Evolutionary conservation across 371 early-diverging fungal species (phyloP).

Genomic region (Neoconidiobolus thromboides): DNA sequence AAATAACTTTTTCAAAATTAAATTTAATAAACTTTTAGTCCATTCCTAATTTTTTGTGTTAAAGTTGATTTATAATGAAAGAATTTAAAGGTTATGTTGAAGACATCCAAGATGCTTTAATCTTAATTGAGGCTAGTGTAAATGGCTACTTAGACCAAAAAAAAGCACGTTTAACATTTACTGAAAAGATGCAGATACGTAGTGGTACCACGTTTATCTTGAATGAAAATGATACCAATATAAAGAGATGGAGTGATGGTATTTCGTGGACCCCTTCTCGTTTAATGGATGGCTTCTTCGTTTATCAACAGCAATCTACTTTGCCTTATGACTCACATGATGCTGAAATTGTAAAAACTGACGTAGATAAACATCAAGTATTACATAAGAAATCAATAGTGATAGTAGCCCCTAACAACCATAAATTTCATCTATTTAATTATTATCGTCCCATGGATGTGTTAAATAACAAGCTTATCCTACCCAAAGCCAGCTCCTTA

Average conservation of each 20-base stretch:
- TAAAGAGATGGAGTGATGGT: conserved; percentile 69
- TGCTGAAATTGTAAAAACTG: no score
- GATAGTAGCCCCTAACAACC: neutral
- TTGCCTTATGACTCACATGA: neutral
- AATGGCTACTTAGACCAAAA: neutral
- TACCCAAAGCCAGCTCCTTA: no score
- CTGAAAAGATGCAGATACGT: neutral
- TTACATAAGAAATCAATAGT: neutral
- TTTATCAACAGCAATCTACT: conserved; percentile 22
- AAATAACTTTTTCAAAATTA: no score
- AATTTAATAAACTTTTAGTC: no score
- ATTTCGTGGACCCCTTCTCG: conserved; percentile 72
- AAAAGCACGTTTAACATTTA: neutral
- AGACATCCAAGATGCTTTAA: neutral
- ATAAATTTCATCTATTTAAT: neutral
- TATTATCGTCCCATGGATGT: neutral
- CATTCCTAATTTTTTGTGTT: no score
- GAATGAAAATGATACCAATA: neutral
- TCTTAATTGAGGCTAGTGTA: neutral
- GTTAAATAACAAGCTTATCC: no score
- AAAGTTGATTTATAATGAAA: neutral
- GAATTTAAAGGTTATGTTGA: neutral
- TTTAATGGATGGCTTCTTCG: conserved; percentile 49
- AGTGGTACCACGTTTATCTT: neutral
- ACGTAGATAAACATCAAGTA: no score